A percentile compares a stretch with the other conserved stretches of the same genome.
Conservation (phyloP, 2,329 filamentous ascomycete genomes). For the Trichoderma aggressivum region DNA sequence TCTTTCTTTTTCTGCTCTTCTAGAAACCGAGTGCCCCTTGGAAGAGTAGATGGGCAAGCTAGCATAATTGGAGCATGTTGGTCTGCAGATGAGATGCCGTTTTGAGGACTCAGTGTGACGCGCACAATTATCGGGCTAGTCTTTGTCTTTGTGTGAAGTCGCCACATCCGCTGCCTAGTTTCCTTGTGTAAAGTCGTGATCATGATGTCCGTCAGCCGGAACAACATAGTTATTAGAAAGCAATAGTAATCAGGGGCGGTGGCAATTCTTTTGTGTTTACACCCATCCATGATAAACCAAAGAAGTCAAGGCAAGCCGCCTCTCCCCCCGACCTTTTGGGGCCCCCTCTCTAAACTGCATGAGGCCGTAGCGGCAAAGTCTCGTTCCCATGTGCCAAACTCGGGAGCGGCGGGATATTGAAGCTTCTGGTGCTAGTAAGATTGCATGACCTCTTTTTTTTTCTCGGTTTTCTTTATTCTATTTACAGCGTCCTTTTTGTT, state of each 20-base stretch:
- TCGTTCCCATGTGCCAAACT: background rate
- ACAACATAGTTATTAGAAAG: background rate
- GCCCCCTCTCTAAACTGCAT: background rate
- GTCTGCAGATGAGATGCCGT: background rate
- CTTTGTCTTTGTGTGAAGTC: background rate
- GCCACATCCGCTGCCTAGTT: background rate
- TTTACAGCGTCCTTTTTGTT: background rate
- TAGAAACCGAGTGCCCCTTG: background rate
- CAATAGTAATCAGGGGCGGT: background rate
- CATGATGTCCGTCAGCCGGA: background rate
- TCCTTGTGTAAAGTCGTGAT: background rate
- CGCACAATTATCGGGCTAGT: background rate
- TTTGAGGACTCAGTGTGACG: background rate
- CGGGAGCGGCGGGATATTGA: conserved; percentile 9
- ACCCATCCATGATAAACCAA: too few species aligned
- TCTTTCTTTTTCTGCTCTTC: background rate
- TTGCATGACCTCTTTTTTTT: background rate
- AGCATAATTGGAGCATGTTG: background rate
- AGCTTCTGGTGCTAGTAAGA: background rate
- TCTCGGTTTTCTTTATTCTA: background rate
- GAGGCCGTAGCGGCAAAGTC: background rate
- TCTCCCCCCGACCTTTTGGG: background rate
- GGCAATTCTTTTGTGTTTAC: background rate
- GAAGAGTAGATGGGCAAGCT: background rate
- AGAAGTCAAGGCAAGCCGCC: background rate